Base-by-base conservation (phyloP, 2,329 filamentous ascomycete species). In the Arthroderma sp. region DNA sequence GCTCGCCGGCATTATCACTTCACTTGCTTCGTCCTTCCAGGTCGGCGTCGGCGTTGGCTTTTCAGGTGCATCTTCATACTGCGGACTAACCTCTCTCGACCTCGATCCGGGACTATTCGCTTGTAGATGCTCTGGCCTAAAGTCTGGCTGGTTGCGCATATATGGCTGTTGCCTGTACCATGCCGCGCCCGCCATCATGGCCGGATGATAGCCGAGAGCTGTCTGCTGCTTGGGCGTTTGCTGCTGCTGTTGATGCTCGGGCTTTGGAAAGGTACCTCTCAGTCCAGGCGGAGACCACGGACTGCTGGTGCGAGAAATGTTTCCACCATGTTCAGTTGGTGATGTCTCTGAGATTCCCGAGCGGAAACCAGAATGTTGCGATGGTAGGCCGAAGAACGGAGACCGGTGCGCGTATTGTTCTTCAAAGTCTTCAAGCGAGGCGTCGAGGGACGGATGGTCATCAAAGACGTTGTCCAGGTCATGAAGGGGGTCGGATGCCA, bases 281-380 rank as follows among this genome's bases (percentile, higher is more conserved):
- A 83, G 84, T 11, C 82, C 82, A 1, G 84, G 84, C 41, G 84
- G 84, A 56, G 81, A 83, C 81, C 82, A 86, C 33, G 80, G 81
- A 53, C 78, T 77, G 21, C 58, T 61, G 23, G 54, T 15, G 5
- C 74, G 72, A 55, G 75, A 75, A 59, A 79, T 75, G 15, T 56
- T 35, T 6, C 61, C 66, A 58, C 76, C 75, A 52, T 75, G 73
- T 15, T 69, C 59, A 59, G 75, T 71, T 60, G 67, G 70, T 54
- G 70, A 71, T n/a, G 47, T 19, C 28, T 79, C 77, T 52, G 79
- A 74, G 37, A 75, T 72, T 54, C 74, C 73, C 15, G 76, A 83
- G 63, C 80, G 78, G 73, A 85, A 85, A 65, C 79, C 82, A 39
- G 82, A 85, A 68, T 84, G 81, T 62, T 81, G 79, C 54, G 79